phyloP scores from a whole-genome alignment of 495 filamentous ascomycete species.

The Melanomma pulvis-pyrius region DNA sequence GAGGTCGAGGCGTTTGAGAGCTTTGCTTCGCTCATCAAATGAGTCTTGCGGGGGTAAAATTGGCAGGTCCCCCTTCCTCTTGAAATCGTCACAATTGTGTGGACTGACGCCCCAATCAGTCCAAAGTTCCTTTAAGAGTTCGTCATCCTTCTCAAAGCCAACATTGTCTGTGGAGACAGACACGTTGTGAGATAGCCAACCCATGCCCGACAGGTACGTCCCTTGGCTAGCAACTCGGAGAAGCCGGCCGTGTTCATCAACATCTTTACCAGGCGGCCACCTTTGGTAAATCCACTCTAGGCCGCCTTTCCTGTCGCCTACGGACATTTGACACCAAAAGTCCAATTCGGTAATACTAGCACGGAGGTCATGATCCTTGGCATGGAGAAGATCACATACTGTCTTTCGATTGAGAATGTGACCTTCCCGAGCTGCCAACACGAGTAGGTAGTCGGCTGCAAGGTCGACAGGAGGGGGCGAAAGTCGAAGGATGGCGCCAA shows the following conservation, averaged over 20 bases:
- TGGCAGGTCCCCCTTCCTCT: neutral
- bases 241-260: conserved; percentile 64
- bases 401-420: conserved; percentile 73
- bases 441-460: conserved; percentile 75
- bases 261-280: conserved; percentile 70
- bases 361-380: conserved; percentile 71
- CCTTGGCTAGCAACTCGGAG: conserved; percentile 81
- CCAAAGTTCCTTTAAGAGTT: conserved; percentile 58
- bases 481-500: conserved; percentile 89
- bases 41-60: neutral
- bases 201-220: conserved; percentile 79
- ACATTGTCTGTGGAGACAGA: conserved; percentile 14
- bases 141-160: conserved; percentile 50
- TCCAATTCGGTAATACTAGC: conserved; percentile 83
- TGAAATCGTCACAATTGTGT: conserved; percentile 30
- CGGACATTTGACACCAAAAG: conserved; percentile 94
- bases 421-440: conserved; percentile 87
- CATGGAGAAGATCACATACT: conserved; percentile 68
- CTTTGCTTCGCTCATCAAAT: neutral
- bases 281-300: conserved; percentile 85
- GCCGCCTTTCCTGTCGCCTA: conserved; percentile 86
- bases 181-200: conserved; percentile 63
- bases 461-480: conserved; percentile 66
- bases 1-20: conserved; percentile 10
- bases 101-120: conserved; percentile 60